phyloP scores from a whole-genome alignment of 805 yeast genomes.

The Starmerella geochares region DNA sequence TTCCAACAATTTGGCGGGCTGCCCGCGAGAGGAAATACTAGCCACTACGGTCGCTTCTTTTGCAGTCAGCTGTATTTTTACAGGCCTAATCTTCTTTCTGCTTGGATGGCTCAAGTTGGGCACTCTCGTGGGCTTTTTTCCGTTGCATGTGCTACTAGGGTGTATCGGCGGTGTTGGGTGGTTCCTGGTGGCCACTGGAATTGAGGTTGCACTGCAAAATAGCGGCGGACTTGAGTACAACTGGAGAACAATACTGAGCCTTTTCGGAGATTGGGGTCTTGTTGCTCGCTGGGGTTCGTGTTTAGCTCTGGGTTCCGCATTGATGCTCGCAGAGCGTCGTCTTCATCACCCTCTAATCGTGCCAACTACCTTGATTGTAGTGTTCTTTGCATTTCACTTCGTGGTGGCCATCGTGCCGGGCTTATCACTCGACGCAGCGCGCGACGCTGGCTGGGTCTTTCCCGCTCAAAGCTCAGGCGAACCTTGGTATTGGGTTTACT shows the following conservation, averaged over 20 bases:
- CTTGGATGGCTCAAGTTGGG: conserved; percentile 78
- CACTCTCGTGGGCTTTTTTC: conserved; percentile 84
- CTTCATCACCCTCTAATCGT: conserved; percentile 62
- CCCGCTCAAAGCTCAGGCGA: conserved; percentile 49
- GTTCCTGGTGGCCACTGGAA: conserved; percentile 77
- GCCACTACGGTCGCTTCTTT: conserved; percentile 83
- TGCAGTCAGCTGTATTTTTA: conserved; percentile 71
- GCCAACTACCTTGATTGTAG: conserved; percentile 66
- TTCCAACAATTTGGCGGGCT: conserved; percentile 44
- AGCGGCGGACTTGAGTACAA: conserved; percentile 56
- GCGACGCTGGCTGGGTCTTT: conserved; percentile 80
- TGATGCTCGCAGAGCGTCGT: conserved; percentile 52
- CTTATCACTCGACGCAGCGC: conserved; percentile 50
- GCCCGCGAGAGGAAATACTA: conserved; percentile 41
- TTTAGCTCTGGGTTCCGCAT: conserved; percentile 46
- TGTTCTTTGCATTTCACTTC: conserved; percentile 60
- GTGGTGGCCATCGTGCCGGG: conserved; percentile 55
- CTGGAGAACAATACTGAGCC: conserved; percentile 36
- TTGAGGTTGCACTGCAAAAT: conserved; percentile 78
- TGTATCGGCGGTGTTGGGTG: conserved; percentile 98
- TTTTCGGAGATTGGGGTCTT: conserved; percentile 38
- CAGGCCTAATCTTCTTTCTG: conserved; percentile 68
- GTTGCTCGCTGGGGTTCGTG: conserved; percentile 67
- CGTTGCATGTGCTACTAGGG: conserved; percentile 89
- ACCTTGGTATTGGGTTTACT: conserved; percentile 85